Conservation (phyloP, 2,329 filamentous ascomycete genomes). For the Xylogone sp. region DNA sequence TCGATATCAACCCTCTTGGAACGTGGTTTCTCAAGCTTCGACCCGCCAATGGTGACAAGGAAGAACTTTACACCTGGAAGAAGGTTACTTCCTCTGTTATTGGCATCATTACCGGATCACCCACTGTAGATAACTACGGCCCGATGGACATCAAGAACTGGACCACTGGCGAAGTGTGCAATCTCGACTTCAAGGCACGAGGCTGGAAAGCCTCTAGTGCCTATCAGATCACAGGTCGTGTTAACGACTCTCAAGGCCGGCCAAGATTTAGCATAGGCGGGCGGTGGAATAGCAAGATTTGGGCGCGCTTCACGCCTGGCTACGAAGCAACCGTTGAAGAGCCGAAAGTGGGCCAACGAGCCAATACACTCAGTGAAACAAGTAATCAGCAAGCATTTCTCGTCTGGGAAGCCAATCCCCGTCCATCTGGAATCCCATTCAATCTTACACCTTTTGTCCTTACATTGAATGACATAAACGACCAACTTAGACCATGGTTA, state of each 20-base stretch:
- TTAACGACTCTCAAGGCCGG: conserved; percentile 73
- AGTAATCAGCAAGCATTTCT: conserved; percentile 65
- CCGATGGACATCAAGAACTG: conserved; percentile 97
- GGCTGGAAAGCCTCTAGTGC: conserved; percentile 95
- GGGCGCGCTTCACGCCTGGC: conserved; percentile 86
- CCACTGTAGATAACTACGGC: conserved; percentile 96
- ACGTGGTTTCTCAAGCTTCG: conserved; percentile 94
- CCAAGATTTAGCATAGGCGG: conserved; percentile 88
- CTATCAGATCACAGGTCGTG: conserved; percentile 83
- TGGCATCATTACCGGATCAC: conserved; percentile 95
- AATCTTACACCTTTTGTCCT: conserved; percentile 96
- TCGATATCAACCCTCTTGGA: conserved; percentile 92
- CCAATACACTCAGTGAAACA: conserved; percentile 36
- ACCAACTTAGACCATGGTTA: conserved; percentile 71
- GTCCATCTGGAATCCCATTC: conserved; percentile 85
- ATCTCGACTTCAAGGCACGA: conserved; percentile 88
- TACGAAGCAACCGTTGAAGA: conserved; percentile 73
- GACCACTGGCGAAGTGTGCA: conserved; percentile 88
- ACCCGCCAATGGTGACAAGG: conserved; percentile 68
- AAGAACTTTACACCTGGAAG: conserved; percentile 97
- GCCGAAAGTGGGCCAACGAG: conserved; percentile 45
- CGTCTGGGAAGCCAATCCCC: conserved; percentile 84
- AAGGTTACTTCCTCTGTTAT: conserved; percentile 98
- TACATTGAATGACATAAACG: conserved; percentile 87
- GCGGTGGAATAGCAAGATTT: conserved; percentile 96